Evolutionary conservation across 2,329 filamentous ascomycete species (phyloP), one percentile per base, ranked within the genome.

Genomic region (Periconia macrospinosa): DNA sequence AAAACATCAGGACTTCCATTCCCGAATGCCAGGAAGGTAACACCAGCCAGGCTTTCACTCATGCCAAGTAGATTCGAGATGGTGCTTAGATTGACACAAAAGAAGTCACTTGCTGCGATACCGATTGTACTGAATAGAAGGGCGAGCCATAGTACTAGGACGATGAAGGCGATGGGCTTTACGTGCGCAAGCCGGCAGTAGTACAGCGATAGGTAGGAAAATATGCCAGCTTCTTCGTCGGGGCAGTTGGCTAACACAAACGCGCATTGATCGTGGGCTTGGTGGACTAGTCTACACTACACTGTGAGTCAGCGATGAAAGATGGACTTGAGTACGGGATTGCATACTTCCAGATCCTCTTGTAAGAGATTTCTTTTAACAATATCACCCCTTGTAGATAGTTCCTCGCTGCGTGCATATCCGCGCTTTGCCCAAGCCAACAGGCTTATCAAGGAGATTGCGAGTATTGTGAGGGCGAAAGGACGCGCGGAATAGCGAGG

Each of bases 1-100:
- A 99, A 99, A 44, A 99, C 92, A 75, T 99, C 94, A 2, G 94
- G 94, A 57, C 93, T 97, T 49, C 94, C 94, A 78, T 99, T 99
- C 60, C 94, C 94, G 75, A 99, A 95, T 9, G 94, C 94, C 49
- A 99, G 78, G 67, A 99, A 96, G 0, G 94, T 99, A 27, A 99
- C 95, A 35, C 94, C 94, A 0, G 94, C 92, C 75, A 99, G 83
- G 72, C 91, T 97, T 78, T 99, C 92, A 73, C 92, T 97, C 79
- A 99, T 88, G 18, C 93, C 92, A 27, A 97, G 81, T 49, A 97
- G 86, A 52, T 83, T 88, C 19, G 94, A 88, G 64, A 99, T 94
- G 13, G 94, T 97, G 74, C 90, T 94, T 33, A 99, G 82, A 69
- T 99, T 96, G 76, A 97, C 86, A 76, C 92, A 97, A 76, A 99